A percentile compares a stretch with the other conserved stretches of the same genome.
Evolutionary conservation across 2,329 filamentous ascomycete genomes (phyloP).

Genomic region (Cladophialophora immunda): DNA sequence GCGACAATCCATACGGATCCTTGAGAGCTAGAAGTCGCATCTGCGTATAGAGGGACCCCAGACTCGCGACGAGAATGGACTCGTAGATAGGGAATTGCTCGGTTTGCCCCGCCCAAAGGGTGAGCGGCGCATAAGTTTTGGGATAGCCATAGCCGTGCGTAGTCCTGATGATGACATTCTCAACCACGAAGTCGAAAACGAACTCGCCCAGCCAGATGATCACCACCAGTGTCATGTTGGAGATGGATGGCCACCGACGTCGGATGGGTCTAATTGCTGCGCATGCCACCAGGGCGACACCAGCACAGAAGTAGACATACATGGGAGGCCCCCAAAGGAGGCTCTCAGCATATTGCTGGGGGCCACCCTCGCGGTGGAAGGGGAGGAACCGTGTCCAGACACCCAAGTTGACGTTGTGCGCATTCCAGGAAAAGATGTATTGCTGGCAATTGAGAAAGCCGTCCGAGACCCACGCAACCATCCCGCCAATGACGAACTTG

Average conservation of each 20-base stretch:
- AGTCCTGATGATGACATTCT: conserved; percentile 13
- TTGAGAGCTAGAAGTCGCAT: conserved; percentile 13
- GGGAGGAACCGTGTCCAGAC: conserved; percentile 4
- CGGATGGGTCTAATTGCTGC: neutral
- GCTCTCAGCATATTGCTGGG: neutral
- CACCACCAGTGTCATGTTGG: conserved; percentile 3
- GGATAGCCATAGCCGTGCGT: conserved; percentile 14
- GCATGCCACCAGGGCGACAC: conserved; percentile 4
- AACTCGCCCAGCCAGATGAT: conserved; percentile 15
- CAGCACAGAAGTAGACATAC: conserved; percentile 7
- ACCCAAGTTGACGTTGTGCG: conserved; percentile 3
- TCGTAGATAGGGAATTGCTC: conserved; percentile 16
- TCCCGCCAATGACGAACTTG: conserved; percentile 9
- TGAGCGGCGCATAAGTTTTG: conserved; percentile 1
- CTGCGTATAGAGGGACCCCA: conserved; percentile 9
- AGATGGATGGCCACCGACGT: conserved; percentile 5
- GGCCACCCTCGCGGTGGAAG: conserved; percentile 6
- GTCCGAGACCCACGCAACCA: conserved; percentile 7
- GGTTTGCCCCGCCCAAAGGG: conserved; percentile 10
- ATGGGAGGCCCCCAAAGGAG: neutral
- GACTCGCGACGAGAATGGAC: conserved; percentile 12
- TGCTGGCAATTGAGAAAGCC: conserved; percentile 12
- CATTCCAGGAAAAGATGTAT: conserved; percentile 15
- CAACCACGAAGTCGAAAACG: conserved; percentile 11
- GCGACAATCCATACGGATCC: conserved; percentile 6